Conservation (phyloP, 805 yeast genomes). For the Brettanomyces anomalus region DNA sequence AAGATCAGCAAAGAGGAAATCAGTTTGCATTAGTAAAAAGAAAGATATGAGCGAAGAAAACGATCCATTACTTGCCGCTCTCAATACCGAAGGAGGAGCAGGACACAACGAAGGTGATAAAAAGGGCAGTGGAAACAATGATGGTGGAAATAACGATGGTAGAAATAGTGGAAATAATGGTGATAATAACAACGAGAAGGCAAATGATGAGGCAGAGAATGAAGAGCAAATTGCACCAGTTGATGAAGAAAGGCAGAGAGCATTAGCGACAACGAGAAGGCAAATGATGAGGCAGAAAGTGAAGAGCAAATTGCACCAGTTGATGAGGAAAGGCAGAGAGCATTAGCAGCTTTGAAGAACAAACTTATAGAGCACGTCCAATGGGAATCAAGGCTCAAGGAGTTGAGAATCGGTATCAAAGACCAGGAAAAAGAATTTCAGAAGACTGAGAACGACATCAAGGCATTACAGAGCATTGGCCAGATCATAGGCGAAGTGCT, state of each 20-base stretch:
- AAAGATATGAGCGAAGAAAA: slow-evolving; percentile 36
- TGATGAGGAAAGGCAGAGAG: slow-evolving; percentile 47
- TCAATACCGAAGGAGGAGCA: slow-evolving; percentile 29
- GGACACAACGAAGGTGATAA: slow-evolving; percentile 4
- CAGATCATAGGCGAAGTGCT: slow-evolving; percentile 95
- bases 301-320: slow-evolving; percentile 8
- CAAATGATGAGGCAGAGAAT: slow-evolving; percentile 3
- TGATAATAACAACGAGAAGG: slow-evolving; percentile 6
- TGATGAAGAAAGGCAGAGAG: slow-evolving; percentile 47
- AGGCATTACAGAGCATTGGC: slow-evolving; percentile 94
- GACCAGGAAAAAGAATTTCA: slow-evolving; percentile 77
- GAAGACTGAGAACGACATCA: slow-evolving; percentile 94
- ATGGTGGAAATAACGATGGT: slow-evolving; percentile 2
- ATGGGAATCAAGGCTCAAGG: slow-evolving; percentile 87
- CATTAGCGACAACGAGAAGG: slow-evolving; percentile 41
- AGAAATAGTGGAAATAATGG: slow-evolving; percentile 2
- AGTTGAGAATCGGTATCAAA: slow-evolving; percentile 72
- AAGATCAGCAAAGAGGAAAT: no score
- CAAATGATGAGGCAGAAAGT: slow-evolving; percentile 2
- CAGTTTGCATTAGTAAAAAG: no score
- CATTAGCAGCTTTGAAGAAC: slow-evolving; percentile 69
- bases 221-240: slow-evolving; percentile 8
- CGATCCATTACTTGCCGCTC: slow-evolving; percentile 71
- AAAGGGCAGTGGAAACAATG: background rate
- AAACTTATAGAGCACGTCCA: slow-evolving; percentile 88